Evolutionary conservation across 306 rosid genomes (phyloP), one percentile per base, ranked within the genome.

Genomic region (Vigna reflexopilosa): DNA sequence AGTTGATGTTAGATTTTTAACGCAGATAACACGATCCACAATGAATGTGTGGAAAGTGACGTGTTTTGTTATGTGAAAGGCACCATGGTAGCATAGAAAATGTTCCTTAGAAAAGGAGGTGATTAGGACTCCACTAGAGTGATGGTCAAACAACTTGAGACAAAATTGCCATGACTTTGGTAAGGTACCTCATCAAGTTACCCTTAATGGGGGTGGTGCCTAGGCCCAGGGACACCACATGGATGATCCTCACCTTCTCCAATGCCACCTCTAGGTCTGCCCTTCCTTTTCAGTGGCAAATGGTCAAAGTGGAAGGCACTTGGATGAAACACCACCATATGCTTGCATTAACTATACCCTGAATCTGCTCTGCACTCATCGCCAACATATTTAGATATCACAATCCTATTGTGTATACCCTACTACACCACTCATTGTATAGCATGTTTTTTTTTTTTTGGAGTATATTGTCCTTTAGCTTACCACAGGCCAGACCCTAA

Each of bases 111-210:
- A 64, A 70, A 44, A 50, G 76, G 12, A 73, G 63, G 17, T 78
- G 89, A 86, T 56, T 51, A 72, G 85, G 85, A 83, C 70, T 70
- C 70, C 85, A 83, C 87, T 12, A 54, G 40, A 71, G 58, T 71
- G 36, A 57, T 59, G 76, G 79, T 76, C 82, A 84, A 72, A 81
- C 36, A 34, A 2, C 42, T 48, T 28, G 51, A 70, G 82, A 85
- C 85, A 77, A 81, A 77, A 44, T 71, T 56, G 79, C 30, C 40
- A 36, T 76, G 73, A 72, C 63, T 77, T 57, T 36, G 83, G 65
- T 28, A 70, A 71, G 67, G 77, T 74, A 67, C 67, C 67, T 34
- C 59, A 30, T 38, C 26, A 70, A 10, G 47, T 75, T 63, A 81
- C 77, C 81, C 72, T 9, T 81, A 68, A 75, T 81, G 40, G 69